Base-by-base conservation (phyloP, 331 rosid genomes). In the Telfairia occidentalis region DNA sequence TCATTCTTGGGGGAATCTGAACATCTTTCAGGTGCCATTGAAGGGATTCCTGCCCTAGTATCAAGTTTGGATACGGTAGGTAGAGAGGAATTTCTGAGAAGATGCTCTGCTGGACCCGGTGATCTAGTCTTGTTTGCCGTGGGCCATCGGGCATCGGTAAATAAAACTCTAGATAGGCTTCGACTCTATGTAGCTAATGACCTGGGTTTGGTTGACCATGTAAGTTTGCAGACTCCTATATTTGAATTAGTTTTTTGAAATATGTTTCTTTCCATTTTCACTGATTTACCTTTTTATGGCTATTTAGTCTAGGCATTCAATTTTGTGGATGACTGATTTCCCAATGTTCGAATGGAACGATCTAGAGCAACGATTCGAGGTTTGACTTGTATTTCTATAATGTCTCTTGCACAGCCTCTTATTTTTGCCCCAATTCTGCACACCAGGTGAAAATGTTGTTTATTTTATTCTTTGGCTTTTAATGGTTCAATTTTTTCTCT, bases 291-390 rank as follows among this genome's bases (percentile, higher is more conserved):
- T 12, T 53, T 85, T 64, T 82, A 43, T 79, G 82, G 55, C 74
- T 50, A 45, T 84, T 65, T 78, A 95, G 98, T 88, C 87, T 74
- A 83, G 76, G 85, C 96, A 95, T 86, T 86, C 98, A 70, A 84
- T 95, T 86, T 79, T 95, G 69, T 95, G 98, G 98, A 87, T 95
- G 79, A 91, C 96, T 0, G 97, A 91, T 82, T 95, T 95, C 78
- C 98, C 98, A 16, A 91, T 95, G 98, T 95, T 95, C 26, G 97
- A 95, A 82, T 95, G 98, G 98, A 95, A 95, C 77, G 98, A 91
- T 53, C 42, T 74, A 34, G 98, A 95, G 84, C 92, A 88, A 79
- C 86, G 97, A 87, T 83, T 95, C 53, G 98, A 95, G 98, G 98
- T 95, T 58, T 15, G 84, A 84, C 81, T 75, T 53, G 38, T 71